These are phyloP conservation scores for Echites panduratus DNA, from an alignment of 257 asterid genomes.

Conservation along the genomic window DNA sequence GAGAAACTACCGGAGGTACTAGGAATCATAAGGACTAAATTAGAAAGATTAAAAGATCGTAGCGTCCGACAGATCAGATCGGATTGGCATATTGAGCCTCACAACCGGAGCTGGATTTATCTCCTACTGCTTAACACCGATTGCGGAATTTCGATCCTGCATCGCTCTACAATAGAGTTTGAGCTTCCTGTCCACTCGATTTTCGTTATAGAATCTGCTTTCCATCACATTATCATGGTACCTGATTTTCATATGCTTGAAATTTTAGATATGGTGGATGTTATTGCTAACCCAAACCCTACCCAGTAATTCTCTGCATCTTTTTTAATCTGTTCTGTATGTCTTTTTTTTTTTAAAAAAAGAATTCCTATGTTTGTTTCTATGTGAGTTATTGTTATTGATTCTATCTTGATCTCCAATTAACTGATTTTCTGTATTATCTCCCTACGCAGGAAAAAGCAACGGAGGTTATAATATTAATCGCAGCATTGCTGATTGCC, in stretches of 20 bases:
- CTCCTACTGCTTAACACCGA: background rate
- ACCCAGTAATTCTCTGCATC: background rate
- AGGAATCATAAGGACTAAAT: background rate
- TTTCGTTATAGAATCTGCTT: background rate
- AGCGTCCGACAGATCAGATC: background rate
- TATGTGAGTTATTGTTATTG: background rate
- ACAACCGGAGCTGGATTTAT: background rate
- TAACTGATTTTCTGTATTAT: background rate
- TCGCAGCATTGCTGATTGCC: slow-evolving; percentile 10
- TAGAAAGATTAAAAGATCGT: background rate
- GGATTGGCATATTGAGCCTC: background rate
- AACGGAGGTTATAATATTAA: slow-evolving; percentile 9
- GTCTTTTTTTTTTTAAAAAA: background rate
- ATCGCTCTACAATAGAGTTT: background rate
- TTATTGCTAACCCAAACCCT: background rate
- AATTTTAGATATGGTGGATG: background rate
- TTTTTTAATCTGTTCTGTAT: background rate
- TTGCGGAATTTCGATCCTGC: background rate
- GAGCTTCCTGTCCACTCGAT: background rate
- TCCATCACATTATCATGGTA: background rate
- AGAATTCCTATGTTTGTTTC: background rate
- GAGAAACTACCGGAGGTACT: background rate
- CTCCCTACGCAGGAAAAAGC: background rate
- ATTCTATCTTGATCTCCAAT: background rate
- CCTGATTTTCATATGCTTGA: background rate